Evolutionary conservation across 1,284 basidiomycete species (phyloP), one percentile per base, ranked within the genome.

Genomic region (Vanrija sp.): DNA sequence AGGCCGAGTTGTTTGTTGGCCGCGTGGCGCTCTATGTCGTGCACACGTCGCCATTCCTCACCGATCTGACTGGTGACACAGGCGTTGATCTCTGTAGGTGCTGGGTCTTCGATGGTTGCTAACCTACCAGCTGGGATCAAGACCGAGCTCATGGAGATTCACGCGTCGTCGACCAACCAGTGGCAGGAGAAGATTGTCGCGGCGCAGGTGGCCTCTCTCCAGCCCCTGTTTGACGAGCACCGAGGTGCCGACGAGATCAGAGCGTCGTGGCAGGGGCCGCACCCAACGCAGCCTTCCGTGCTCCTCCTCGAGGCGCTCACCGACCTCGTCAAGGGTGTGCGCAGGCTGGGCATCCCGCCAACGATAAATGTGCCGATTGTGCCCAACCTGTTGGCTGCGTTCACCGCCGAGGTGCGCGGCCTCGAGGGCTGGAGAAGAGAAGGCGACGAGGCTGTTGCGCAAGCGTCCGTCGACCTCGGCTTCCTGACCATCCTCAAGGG

Each of bases 1-100:
- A 69, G 39, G 65, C 64, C 8, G 70, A 73, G 47, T 49, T 75
- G 39, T 70, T 75, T 38, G 56, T 75, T 14, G 74, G 73, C 2
- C 58, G 73, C 18, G 61, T 75, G 1, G 70, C 73, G 8, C 46
- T 73, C 22, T 74, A 68, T 49, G 52, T 77, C 8, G 62, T 56
- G 9, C 63, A 62, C 20, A 53, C 55, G 20, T 65, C 62, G 19
- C 38, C 49, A 1, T 72, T 73, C 54, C 54, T 73, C 31, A 20
- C 36, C 1, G 63, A 70, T 38, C 55, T 75, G 3, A 45, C 47
- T 8, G 63, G 61, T 12, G 54, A 44, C 18, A 56, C 54, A 1
- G 48, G 47, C 8, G 45, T 62, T 5, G 50, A 60, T 41, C 41
- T 60, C 8, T 49, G 65, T 65, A 36, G 57, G 67, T 59, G 6